Conservation (phyloP, 2,329 filamentous ascomycete species). For the Colletotrichum sublineola region DNA sequence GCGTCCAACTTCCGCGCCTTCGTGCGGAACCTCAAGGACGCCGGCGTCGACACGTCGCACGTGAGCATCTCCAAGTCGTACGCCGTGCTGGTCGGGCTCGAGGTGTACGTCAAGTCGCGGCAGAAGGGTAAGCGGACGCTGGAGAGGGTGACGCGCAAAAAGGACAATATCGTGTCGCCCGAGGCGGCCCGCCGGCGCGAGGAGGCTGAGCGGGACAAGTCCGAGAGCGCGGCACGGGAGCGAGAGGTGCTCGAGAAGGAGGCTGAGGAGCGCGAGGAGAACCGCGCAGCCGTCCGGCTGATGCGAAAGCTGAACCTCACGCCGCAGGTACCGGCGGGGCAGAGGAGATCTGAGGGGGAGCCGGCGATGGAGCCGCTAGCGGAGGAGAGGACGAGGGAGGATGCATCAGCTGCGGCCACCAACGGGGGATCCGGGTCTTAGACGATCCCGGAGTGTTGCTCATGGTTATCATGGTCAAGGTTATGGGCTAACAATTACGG, state of each 20-base stretch:
- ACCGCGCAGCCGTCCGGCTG: constrained; percentile 48
- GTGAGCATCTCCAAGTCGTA: constrained; percentile 87
- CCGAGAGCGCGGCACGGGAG: constrained; percentile 69
- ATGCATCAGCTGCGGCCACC: background rate
- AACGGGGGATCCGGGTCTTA: background rate
- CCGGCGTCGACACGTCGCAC: constrained; percentile 82
- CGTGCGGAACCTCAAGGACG: constrained; percentile 77
- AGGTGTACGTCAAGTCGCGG: constrained; percentile 80
- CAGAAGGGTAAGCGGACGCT: constrained; percentile 70
- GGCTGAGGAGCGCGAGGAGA: constrained; percentile 55
- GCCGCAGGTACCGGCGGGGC: constrained; percentile 47
- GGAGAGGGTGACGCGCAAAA: constrained; percentile 64
- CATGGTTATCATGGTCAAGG: background rate
- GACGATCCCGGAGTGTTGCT: background rate
- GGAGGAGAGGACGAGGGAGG: constrained; percentile 33
- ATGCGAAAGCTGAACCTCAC: constrained; percentile 57
- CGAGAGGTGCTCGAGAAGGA: constrained; percentile 58
- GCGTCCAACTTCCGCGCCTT: constrained; percentile 87
- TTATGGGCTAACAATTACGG: too few species aligned
- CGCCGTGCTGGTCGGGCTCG: constrained; percentile 83
- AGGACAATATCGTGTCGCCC: constrained; percentile 72
- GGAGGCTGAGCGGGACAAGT: constrained; percentile 72
- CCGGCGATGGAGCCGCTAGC: constrained; percentile 31
- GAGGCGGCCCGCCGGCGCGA: constrained; percentile 69
- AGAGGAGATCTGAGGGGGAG: constrained; percentile 43